Conservation (phyloP, 768 basidiomycete species). For the Serendipita sp. region DNA sequence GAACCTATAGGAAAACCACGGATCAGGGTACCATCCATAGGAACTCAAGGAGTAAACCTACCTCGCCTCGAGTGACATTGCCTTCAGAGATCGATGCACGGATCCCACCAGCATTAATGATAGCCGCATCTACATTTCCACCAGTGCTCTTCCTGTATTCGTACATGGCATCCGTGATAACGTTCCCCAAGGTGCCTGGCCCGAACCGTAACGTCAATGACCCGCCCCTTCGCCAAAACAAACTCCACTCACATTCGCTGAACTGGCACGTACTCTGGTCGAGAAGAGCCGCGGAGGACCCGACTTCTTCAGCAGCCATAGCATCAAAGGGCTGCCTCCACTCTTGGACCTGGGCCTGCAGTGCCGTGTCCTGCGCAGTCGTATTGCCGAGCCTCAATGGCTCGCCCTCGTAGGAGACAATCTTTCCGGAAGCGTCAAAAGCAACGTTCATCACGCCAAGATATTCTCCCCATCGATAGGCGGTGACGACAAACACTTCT, state of each 20-base stretch:
- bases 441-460: slow-evolving; percentile 31
- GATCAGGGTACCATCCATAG: background rate
- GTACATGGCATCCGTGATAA: slow-evolving; percentile 29
- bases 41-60: background rate
- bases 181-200: slow-evolving; percentile 26
- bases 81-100: slow-evolving; percentile 27
- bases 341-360: slow-evolving; percentile 25
- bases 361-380: slow-evolving; percentile 22
- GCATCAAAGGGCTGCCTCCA: slow-evolving; percentile 28
- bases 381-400: slow-evolving; percentile 29
- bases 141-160: slow-evolving; percentile 21
- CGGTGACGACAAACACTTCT: slow-evolving; percentile 32
- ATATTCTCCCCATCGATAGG: slow-evolving; percentile 33
- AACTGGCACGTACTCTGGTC: slow-evolving; percentile 27
- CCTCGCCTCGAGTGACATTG: slow-evolving; percentile 26
- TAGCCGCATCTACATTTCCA: slow-evolving; percentile 20
- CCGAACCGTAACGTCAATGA: background rate
- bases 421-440: slow-evolving; percentile 25
- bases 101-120: slow-evolving; percentile 31
- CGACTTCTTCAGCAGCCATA: slow-evolving; percentile 24
- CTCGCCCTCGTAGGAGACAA: slow-evolving; percentile 27
- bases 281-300: slow-evolving; percentile 22
- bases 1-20: slow-evolving; percentile 11
- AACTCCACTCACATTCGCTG: slow-evolving; percentile 21
- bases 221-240: too few species aligned